A percentile compares a stretch with the other conserved stretches of the same genome.
These are phyloP conservation scores for Barnettozyma sucrosica DNA, from an alignment of 805 yeast genomes.

Conservation along the genomic window DNA sequence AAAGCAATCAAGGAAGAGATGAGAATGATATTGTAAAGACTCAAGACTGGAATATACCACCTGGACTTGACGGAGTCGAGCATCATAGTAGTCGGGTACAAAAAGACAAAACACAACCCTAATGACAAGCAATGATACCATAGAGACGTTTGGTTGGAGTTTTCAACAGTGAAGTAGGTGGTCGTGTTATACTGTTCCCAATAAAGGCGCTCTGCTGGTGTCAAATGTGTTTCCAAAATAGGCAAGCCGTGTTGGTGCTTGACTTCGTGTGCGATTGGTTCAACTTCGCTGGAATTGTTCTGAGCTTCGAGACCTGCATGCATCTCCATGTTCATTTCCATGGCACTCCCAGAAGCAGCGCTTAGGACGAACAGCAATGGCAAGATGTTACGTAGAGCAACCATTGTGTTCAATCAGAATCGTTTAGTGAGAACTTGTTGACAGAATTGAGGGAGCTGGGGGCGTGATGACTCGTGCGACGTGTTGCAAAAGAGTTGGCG, in stretches of 20 bases:
- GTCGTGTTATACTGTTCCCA: slow-evolving; percentile 81
- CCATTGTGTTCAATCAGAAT: not conserved
- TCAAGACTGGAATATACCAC: slow-evolving; percentile 52
- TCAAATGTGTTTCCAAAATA: slow-evolving; percentile 57
- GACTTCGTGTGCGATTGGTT: slow-evolving; percentile 43
- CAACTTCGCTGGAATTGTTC: slow-evolving; percentile 14
- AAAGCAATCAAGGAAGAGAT: slow-evolving; percentile 48
- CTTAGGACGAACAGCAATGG: not conserved
- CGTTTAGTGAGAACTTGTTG: not conserved
- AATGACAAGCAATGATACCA: slow-evolving; percentile 47
- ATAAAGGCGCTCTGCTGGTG: slow-evolving; percentile 65
- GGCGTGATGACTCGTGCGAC: not conserved
- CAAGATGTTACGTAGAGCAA: not conserved
- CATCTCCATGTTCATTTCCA: slow-evolving; percentile 23
- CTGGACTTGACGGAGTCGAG: slow-evolving; percentile 53
- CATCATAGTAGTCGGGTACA: slow-evolving; percentile 66
- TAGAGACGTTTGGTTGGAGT: slow-evolving; percentile 46
- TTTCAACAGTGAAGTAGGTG: slow-evolving; percentile 54
- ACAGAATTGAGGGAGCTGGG: not conserved
- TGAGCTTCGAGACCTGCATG: not conserved
- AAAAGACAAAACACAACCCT: slow-evolving; percentile 38
- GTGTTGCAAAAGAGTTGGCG: not conserved
- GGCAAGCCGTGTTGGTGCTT: slow-evolving; percentile 65
- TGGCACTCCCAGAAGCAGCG: slow-evolving; percentile 4
- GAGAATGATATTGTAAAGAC: slow-evolving; percentile 42